Evolutionary conservation across 1,284 basidiomycete species (phyloP).

Genomic region (Psilocybe mexicana): DNA sequence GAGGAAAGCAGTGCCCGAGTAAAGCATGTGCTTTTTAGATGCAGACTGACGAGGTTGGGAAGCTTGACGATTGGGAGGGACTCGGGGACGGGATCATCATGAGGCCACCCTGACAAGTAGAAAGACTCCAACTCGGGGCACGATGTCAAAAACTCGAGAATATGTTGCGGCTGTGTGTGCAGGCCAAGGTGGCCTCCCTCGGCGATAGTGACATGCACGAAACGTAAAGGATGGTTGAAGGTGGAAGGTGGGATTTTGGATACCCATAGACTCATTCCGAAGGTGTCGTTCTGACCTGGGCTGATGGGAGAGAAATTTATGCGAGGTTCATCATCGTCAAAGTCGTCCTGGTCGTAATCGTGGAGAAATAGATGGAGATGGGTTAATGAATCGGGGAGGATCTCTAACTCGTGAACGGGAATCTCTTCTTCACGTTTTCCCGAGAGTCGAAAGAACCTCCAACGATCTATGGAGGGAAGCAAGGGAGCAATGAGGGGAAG

Average conservation of each 20-base stretch:
- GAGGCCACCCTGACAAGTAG: conserved; percentile 54
- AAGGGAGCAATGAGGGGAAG: conserved; percentile 65
- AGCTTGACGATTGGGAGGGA: conserved; percentile 47
- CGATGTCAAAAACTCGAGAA: conserved; percentile 59
- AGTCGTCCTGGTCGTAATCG: conserved; percentile 32
- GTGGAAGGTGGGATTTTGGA: conserved; percentile 45
- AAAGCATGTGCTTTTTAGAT: conserved; percentile 57
- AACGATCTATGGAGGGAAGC: conserved; percentile 51
- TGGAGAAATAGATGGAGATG: conserved; percentile 32
- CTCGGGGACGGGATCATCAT: conserved; percentile 33
- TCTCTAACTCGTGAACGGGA: conserved; percentile 18
- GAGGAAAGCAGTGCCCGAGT: conserved; percentile 64
- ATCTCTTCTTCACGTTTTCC: conserved; percentile 34
- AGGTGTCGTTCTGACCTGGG: conserved; percentile 27
- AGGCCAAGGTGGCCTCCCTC: conserved; percentile 45
- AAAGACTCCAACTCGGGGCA: conserved; percentile 62
- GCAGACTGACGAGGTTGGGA: conserved; percentile 54
- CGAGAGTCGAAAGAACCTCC: conserved; percentile 50
- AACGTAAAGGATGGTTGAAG: conserved; percentile 47
- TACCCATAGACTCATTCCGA: conserved; percentile 45
- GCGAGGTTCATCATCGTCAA: conserved; percentile 29
- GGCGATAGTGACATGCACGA: conserved; percentile 55
- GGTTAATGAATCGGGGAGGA: conserved; percentile 23
- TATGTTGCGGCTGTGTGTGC: conserved; percentile 42
- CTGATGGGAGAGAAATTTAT: conserved; percentile 30